Evolutionary conservation across 1,284 basidiomycete genomes (phyloP).

Genomic region (Quambalaria eucalypti): DNA sequence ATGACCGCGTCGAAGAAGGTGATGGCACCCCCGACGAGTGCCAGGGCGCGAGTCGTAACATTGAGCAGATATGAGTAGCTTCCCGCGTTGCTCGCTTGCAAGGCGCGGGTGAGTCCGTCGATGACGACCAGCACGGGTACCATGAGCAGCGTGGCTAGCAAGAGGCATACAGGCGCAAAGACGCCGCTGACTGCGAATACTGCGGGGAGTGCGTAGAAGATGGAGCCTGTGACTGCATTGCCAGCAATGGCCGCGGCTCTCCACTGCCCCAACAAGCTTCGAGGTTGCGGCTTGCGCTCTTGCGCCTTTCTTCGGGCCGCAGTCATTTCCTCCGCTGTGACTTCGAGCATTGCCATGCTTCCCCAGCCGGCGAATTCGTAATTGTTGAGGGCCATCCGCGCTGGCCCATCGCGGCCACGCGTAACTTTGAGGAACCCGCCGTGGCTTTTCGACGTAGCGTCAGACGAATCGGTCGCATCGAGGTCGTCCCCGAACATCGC

Average conservation of each 20-base stretch:
- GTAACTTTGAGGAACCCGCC: constrained; percentile 14
- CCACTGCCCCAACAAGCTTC: constrained; percentile 20
- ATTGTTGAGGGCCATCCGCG: constrained; percentile 16
- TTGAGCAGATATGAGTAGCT: constrained; percentile 29
- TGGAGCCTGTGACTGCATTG: constrained; percentile 29
- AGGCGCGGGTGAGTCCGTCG: constrained; percentile 24
- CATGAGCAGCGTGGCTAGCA: constrained; percentile 25
- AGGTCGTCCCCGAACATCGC: not conserved
- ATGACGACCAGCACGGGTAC: constrained; percentile 29
- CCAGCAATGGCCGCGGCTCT: constrained; percentile 26
- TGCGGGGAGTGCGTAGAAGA: constrained; percentile 33
- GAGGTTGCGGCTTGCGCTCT: not conserved
- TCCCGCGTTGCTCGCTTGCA: constrained; percentile 19
- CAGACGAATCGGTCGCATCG: constrained; percentile 6
- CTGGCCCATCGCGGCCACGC: constrained; percentile 12
- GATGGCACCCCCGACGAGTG: constrained; percentile 24
- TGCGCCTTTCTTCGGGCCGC: not conserved
- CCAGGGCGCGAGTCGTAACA: constrained; percentile 12
- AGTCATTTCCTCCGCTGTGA: constrained; percentile 1
- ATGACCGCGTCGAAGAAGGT: constrained; percentile 26
- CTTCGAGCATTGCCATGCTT: constrained; percentile 27
- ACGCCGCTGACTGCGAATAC: constrained; percentile 16
- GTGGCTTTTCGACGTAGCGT: not conserved
- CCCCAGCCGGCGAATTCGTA: constrained; percentile 39
- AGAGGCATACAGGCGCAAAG: constrained; percentile 22